Conservation (phyloP, 1,284 basidiomycete genomes). For the Dichomitus squalens region DNA sequence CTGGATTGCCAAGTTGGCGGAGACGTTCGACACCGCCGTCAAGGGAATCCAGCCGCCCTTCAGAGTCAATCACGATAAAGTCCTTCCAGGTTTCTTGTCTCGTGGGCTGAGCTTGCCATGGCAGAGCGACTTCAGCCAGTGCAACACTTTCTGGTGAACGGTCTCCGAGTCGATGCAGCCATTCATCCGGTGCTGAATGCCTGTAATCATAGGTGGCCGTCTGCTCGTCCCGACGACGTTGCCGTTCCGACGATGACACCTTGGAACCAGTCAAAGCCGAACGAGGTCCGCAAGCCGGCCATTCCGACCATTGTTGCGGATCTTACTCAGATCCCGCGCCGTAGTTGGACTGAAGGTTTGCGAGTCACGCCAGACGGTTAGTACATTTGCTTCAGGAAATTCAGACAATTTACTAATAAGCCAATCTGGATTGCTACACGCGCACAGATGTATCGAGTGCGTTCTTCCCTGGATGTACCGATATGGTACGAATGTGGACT, state of each 20-base stretch:
- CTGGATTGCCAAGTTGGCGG: constrained; percentile 12
- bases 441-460: too few species aligned
- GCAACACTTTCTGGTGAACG: constrained; percentile 22
- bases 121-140: constrained; percentile 25
- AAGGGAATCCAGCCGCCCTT: constrained; percentile 16
- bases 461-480: neutral
- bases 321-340: neutral
- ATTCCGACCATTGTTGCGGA: neutral
- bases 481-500: too few species aligned
- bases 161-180: neutral
- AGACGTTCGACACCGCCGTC: neutral
- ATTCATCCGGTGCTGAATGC: neutral
- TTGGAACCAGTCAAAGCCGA: too few species aligned
- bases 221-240: neutral
- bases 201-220: neutral
- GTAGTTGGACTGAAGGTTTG: neutral
- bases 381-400: too few species aligned
- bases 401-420: too few species aligned
- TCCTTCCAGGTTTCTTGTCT: constrained; percentile 16
- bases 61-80: constrained; percentile 12
- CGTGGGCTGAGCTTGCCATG: constrained; percentile 25
- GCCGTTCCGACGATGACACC: too few species aligned
- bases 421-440: too few species aligned
- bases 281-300: too few species aligned
- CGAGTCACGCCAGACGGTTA: too few species aligned